phyloP scores from a whole-genome alignment of 2,329 filamentous ascomycete species.

The Dactylellina drechsleri region DNA sequence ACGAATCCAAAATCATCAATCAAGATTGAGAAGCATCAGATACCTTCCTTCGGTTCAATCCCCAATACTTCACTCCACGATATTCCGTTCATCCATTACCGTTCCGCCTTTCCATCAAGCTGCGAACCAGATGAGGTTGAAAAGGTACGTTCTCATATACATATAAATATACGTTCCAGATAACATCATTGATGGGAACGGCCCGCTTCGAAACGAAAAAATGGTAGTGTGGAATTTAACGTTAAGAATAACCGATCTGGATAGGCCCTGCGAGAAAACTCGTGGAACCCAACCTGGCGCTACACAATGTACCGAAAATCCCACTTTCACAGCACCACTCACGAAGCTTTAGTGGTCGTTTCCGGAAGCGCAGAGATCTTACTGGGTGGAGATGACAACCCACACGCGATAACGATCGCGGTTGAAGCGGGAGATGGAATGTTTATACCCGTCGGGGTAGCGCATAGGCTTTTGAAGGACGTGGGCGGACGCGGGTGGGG shows the following conservation, averaged over 20 bases:
- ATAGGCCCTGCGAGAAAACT: conserved; percentile 11
- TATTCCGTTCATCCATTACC: conserved; percentile 74
- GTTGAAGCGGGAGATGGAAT: conserved; percentile 69
- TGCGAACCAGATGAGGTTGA: conserved; percentile 48
- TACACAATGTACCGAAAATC: conserved; percentile 68
- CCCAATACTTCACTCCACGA: conserved; percentile 74
- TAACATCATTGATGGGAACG: no score
- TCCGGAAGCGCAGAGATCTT: conserved; percentile 67
- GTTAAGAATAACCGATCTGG: no score
- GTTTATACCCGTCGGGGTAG: conserved; percentile 68
- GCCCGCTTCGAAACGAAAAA: no score
- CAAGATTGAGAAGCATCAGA: conserved; percentile 69
- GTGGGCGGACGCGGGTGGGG: conserved; percentile 36
- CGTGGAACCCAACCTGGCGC: conserved; percentile 59
- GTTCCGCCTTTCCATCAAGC: conserved; percentile 66
- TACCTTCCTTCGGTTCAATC: conserved; percentile 68
- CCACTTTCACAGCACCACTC: conserved; percentile 69
- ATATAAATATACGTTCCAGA: no score
- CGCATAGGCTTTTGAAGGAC: conserved; percentile 64
- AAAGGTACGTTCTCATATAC: no score
- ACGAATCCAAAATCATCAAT: conserved; percentile 65
- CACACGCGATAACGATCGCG: conserved; percentile 65
- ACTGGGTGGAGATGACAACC: conserved; percentile 65
- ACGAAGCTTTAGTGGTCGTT: conserved; percentile 70
- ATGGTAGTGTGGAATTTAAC: no score